Evolutionary conservation across 2,329 filamentous ascomycete genomes (phyloP).

Genomic region (Neobulgaria alba): DNA sequence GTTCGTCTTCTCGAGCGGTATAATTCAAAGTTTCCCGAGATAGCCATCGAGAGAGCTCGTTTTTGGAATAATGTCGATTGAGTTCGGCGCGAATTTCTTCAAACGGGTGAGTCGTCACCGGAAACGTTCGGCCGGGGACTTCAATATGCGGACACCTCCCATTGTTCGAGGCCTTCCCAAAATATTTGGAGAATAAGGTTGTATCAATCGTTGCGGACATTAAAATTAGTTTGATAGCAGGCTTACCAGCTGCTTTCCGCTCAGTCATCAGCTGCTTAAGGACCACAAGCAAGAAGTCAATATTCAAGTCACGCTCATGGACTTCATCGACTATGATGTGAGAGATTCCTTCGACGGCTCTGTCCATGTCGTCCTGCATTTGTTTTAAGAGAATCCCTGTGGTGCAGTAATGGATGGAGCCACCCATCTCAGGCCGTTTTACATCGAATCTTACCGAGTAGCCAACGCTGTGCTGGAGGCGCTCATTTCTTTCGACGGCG

Average conservation of each 20-base stretch:
- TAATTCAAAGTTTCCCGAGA: conserved; percentile 30
- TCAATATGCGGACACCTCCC: conserved; percentile 69
- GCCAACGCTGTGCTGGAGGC: conserved; percentile 76
- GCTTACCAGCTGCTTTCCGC: conserved; percentile 54
- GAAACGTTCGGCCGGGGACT: conserved; percentile 79
- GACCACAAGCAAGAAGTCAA: conserved; percentile 84
- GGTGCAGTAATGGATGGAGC: conserved; percentile 83
- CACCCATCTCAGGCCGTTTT: conserved; percentile 52
- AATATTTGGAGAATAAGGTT: conserved; percentile 72
- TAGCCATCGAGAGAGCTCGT: conserved; percentile 13
- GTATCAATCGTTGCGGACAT: conserved; percentile 96
- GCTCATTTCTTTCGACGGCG: conserved; percentile 74
- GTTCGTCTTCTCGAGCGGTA: neutral
- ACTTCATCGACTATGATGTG: conserved; percentile 94
- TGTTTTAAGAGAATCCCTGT: conserved; percentile 83
- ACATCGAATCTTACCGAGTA: conserved; percentile 84
- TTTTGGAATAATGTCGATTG: conserved; percentile 22
- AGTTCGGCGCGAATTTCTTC: conserved; percentile 28
- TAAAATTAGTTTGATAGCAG: conserved; percentile 77
- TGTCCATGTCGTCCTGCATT: conserved; percentile 68
- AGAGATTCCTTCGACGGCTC: conserved; percentile 77
- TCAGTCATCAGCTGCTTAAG: conserved; percentile 73
- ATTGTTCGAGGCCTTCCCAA: conserved; percentile 57
- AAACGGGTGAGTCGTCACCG: conserved; percentile 77
- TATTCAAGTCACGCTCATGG: conserved; percentile 86